Evolutionary conservation across 305 asterid genomes (phyloP), one percentile per base, ranked within the genome.

Genomic region (Rubia balearica): DNA sequence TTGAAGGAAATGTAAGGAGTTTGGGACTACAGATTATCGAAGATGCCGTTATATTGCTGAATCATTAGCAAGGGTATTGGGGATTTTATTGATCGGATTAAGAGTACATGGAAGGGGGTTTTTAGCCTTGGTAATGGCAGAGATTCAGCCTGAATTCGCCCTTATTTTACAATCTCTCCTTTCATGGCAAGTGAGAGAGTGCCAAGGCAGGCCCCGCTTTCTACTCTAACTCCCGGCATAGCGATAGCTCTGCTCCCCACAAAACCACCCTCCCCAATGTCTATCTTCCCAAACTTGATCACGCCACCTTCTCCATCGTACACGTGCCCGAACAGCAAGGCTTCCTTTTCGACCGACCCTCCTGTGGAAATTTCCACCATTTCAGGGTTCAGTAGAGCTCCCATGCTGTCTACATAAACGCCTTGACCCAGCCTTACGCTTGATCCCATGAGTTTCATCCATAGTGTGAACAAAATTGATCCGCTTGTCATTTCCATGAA

Each of bases 381-480:
- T 61, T 91, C 97, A n/a, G 96, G 97, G 78, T 91, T 91, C 83
- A 91, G 63, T 61, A 81, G 51, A 7, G 93, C 92, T 71, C 97
- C 97, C 90, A 83, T 85, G 60, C 93, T 88, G 42, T 91, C 97
- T 64, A 89, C 88, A 74, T 91, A 91, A 19, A 83, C 92, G 36
- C 94, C 97, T 61, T 86, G 84, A 36, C 78, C 71, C 57, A 85
- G 14, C 8, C 84, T 91, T 6, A 91, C 67, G 0, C 73, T 71
- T 42, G 96, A 85, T 59, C 97, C 96, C 97, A 91, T 88, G 21
- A 86, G 74, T 80, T 83, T 89, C 96, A 91, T 87, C 96, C 95
- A 91, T 4, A 76, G 74, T 3, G 74, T 81, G 69, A 86, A 91
- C 42, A 89, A 45, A 53, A 80, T 66, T 19, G 96, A 91, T 2